These are phyloP conservation scores for Meredithiella fracta DNA, from an alignment of 2,329 filamentous ascomycete genomes.

Conservation along the genomic window DNA sequence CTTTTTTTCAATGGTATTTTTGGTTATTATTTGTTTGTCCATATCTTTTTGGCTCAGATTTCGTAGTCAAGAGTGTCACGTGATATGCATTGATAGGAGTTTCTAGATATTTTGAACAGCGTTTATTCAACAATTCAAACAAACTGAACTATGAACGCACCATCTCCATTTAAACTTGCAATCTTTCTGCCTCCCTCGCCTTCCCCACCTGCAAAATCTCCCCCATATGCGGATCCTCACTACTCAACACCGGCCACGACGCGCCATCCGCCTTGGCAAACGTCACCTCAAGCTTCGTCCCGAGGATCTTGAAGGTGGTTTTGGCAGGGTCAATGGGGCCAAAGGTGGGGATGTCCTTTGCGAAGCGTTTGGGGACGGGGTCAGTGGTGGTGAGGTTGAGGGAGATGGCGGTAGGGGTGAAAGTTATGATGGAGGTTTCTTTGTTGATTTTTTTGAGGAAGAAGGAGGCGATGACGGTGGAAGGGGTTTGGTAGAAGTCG, in stretches of 20 bases:
- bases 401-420: constrained; percentile 44
- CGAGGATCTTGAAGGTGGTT: constrained; percentile 65
- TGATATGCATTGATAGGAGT: background rate
- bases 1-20: background rate
- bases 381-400: constrained; percentile 80
- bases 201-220: constrained; percentile 83
- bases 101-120: background rate
- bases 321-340: constrained; percentile 58
- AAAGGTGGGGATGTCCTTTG: constrained; percentile 56
- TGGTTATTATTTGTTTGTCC: background rate
- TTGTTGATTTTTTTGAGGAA: constrained; percentile 97
- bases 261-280: constrained; percentile 55
- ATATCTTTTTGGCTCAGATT: background rate
- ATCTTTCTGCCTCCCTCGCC: constrained; percentile 57
- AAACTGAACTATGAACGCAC: background rate
- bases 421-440: constrained; percentile 54
- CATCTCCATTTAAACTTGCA: constrained; percentile 5
- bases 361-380: constrained; percentile 60
- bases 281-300: constrained; percentile 74
- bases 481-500: constrained; percentile 89
- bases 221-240: constrained; percentile 49
- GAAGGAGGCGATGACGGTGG: constrained; percentile 72
- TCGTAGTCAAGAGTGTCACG: background rate
- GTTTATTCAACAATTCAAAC: background rate
- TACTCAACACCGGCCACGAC: constrained; percentile 73